Conservation (phyloP, 768 basidiomycete genomes). For the Boletus rubropictus region DNA sequence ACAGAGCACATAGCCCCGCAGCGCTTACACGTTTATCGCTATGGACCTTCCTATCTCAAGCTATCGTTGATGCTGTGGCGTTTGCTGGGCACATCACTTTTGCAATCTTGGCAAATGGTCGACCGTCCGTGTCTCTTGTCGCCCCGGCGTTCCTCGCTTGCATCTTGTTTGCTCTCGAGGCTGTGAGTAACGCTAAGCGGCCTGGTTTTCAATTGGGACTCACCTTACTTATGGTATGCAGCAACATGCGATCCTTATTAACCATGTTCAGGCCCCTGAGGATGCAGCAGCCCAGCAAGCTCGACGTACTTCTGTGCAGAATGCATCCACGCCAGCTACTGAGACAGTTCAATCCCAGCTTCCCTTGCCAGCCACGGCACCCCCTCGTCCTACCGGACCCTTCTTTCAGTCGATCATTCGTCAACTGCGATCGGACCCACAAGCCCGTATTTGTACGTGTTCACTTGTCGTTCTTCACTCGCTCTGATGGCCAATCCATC, state of each 20-base stretch:
- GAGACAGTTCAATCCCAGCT: slow-evolving; percentile 10
- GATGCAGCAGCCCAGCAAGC: slow-evolving; percentile 36
- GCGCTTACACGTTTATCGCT: slow-evolving; percentile 73
- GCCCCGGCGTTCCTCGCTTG: slow-evolving; percentile 83
- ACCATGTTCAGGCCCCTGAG: slow-evolving; percentile 81
- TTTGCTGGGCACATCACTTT: slow-evolving; percentile 89
- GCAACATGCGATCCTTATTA: slow-evolving; percentile 81
- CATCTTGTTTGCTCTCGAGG: slow-evolving; percentile 74
- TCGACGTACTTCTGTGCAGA: slow-evolving; percentile 8
- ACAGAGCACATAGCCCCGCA: slow-evolving; percentile 70
- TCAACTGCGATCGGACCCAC: slow-evolving; percentile 62
- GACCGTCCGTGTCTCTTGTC: slow-evolving; percentile 73
- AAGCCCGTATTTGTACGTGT: slow-evolving; percentile 62
- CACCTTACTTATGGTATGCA: slow-evolving; percentile 24
- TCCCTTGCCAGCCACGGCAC: slow-evolving; percentile 19
- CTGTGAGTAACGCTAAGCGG: slow-evolving; percentile 44
- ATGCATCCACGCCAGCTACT: slow-evolving; percentile 1
- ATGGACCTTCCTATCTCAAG: slow-evolving; percentile 78
- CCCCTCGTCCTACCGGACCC: slow-evolving; percentile 11
- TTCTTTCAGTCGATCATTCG: slow-evolving; percentile 46
- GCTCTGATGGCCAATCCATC: slow-evolving; percentile 1
- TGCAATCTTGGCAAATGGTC: slow-evolving; percentile 77
- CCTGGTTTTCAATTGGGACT: background rate
- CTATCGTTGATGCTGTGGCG: slow-evolving; percentile 73
- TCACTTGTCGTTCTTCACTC: background rate